Evolutionary conservation across 2,329 filamentous ascomycete species (phyloP), one percentile per base, ranked within the genome.

Genomic region (Dactylellina drechsleri): DNA sequence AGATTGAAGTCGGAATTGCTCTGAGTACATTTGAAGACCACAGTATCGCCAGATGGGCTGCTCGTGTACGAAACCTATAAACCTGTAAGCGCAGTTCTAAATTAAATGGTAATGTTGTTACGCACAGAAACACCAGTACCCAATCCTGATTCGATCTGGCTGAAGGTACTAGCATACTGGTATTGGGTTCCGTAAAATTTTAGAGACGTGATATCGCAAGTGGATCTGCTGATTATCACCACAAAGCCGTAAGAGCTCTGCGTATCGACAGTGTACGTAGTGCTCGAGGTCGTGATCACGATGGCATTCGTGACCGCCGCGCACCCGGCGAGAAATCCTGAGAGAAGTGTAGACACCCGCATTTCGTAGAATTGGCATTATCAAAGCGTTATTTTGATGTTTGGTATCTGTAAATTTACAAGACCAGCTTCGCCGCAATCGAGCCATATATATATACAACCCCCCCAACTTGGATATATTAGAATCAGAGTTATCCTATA

Each of bases 201-300:
- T 80, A 90, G 86, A 0, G 87, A 89, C 13, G 85, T 89, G 80
- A 90, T 87, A 77, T 90, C 88, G 77, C 88, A 89, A 79, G 82
- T 89, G 15, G 82, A 83, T 54, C 84, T 82, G 77, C 82, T 84
- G 58, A 88, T 65, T 5, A 56, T 49, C 7, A 65, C 60, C 1
- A 65, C 60, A 31, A 65, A 65, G 10, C 60, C 60, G 31, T 65
- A 65, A 36, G 28, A 43, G 36, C 60, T 65, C 49, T 65, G 18
- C 2, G 50, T 56, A 13, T 65, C 23, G n/a, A 65, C 60, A 54
- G 60, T 65, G 31, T 65, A 65, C 3, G 60, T 15, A 2, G 60
- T 16, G 16, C 49, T 54, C 13, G 60, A 41, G 16, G 60, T 43
- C 13, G 60, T 65, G 18, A 65, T 23, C n/a, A 40, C 54, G 16